phyloP scores from a whole-genome alignment of 2,329 filamentous ascomycete species.

The Aureobasidium vineae region DNA sequence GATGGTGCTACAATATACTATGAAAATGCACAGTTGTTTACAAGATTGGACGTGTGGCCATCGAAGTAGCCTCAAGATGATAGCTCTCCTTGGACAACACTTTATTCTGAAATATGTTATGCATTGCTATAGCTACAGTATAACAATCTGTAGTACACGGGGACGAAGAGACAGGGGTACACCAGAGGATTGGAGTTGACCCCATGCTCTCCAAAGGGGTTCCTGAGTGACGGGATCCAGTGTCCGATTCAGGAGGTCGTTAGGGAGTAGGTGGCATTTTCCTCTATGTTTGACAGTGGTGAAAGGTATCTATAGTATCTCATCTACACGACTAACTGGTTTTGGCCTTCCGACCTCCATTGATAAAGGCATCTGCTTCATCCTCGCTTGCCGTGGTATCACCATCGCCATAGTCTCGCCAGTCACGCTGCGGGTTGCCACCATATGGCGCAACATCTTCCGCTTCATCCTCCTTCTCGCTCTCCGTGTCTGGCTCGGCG shows the following conservation, averaged over 20 bases:
- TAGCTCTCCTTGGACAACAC: too few relatives aligned
- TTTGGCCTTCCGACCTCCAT: not conserved
- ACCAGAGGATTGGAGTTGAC: too few relatives aligned
- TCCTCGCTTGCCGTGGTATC: constrained; percentile 26
- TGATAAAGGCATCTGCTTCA: constrained; percentile 3
- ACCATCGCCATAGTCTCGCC: constrained; percentile 15
- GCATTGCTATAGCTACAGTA: too few relatives aligned
- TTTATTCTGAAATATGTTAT: too few relatives aligned
- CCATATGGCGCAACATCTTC: constrained; percentile 8
- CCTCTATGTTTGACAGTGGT: not conserved
- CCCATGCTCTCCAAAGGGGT: too few relatives aligned
- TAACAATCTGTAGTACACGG: too few relatives aligned
- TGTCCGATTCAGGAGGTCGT: not conserved
- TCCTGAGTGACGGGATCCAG: too few relatives aligned
- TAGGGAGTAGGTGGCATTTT: not conserved
- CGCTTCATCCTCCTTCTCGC: constrained; percentile 32
- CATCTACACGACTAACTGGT: not conserved
- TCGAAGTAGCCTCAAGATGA: too few relatives aligned
- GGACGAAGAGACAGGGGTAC: too few relatives aligned
- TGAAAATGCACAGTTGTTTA: too few relatives aligned
- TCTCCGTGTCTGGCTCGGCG: constrained; percentile 41
- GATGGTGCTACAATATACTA: too few relatives aligned
- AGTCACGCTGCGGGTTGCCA: not conserved
- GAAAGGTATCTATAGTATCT: not conserved
- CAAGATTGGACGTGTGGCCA: too few relatives aligned